A percentile compares a stretch with the other conserved stretches of the same genome.
Conservation (phyloP, 2,329 filamentous ascomycete species). For the Cordyceps militaris region DNA sequence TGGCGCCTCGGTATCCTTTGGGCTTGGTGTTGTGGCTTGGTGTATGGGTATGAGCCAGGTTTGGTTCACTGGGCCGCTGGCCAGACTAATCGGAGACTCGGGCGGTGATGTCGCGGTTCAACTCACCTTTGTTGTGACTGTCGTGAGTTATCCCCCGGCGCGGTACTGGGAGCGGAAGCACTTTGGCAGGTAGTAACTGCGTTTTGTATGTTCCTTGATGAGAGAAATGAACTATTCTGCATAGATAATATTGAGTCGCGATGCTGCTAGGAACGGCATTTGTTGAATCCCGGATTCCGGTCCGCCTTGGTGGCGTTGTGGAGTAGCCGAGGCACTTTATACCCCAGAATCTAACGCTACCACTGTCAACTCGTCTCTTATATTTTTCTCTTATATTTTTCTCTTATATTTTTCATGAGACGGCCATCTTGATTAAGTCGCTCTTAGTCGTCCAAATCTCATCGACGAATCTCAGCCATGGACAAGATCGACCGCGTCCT, state of each 20-base stretch:
- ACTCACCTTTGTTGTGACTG: constrained; percentile 36
- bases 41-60: constrained; percentile 49
- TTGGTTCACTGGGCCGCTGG: constrained; percentile 51
- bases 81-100: constrained; percentile 46
- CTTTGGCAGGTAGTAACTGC: constrained; percentile 3
- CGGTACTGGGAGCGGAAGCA: constrained; percentile 34
- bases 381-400: no score
- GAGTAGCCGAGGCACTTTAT: no score
- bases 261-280: no score
- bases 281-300: no score
- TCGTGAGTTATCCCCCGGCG: constrained; percentile 32
- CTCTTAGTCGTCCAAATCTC: not conserved
- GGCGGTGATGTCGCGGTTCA: constrained; percentile 49
- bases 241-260: no score
- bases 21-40: constrained; percentile 37
- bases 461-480: not conserved
- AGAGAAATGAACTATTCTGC: no score
- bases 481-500: constrained; percentile 21
- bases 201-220: no score
- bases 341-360: no score
- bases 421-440: not conserved
- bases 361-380: no score
- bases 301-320: no score
- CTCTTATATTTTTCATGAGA: not conserved
- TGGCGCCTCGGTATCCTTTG: constrained; percentile 35